A percentile compares a stretch with the other conserved stretches of the same genome.
These are phyloP conservation scores for Melanomma pulvis-pyrius DNA, from an alignment of 495 filamentous ascomycete genomes.

Conservation along the genomic window DNA sequence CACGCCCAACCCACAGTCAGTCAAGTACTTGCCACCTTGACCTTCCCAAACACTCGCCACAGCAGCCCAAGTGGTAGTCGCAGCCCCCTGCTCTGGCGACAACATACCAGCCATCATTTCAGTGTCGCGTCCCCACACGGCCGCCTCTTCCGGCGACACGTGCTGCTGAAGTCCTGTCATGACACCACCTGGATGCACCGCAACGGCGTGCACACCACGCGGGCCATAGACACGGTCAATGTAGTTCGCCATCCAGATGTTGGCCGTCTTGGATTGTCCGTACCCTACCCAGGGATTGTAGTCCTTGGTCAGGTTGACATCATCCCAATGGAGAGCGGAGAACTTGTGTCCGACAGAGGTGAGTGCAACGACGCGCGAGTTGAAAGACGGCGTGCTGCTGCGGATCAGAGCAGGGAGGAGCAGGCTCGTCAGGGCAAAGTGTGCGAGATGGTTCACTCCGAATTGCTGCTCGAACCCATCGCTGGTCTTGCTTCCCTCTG, in stretches of 20 bases:
- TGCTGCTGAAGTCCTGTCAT: slow-evolving; percentile 31
- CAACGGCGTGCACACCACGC: slow-evolving; percentile 25
- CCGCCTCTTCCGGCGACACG: slow-evolving; percentile 29
- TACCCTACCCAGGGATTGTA: slow-evolving; percentile 13
- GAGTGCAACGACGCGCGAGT: slow-evolving; percentile 33
- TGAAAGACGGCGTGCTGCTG: slow-evolving; percentile 17
- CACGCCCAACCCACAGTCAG: slow-evolving; percentile 42
- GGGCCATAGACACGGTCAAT: slow-evolving; percentile 28
- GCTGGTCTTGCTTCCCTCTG: slow-evolving; percentile 8
- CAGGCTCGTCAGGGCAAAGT: slow-evolving; percentile 32
- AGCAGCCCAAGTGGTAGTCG: slow-evolving; percentile 51
- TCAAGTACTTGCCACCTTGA: slow-evolving; percentile 47
- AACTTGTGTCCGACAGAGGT: slow-evolving; percentile 24
- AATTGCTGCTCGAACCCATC: slow-evolving; percentile 37
- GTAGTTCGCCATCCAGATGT: slow-evolving; percentile 38
- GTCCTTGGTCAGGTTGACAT: slow-evolving; percentile 27
- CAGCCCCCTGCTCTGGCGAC: slow-evolving; percentile 42
- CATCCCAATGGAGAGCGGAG: slow-evolving; percentile 22
- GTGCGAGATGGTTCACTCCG: slow-evolving; percentile 36
- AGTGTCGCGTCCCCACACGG: slow-evolving; percentile 5
- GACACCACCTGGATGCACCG: slow-evolving; percentile 35
- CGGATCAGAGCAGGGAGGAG: slow-evolving; percentile 12
- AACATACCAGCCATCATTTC: slow-evolving; percentile 21
- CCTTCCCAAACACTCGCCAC: slow-evolving; percentile 46
- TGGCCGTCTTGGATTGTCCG: slow-evolving; percentile 32